Conservation (phyloP, 768 basidiomycete genomes). For the Tulasnella calospora region DNA sequence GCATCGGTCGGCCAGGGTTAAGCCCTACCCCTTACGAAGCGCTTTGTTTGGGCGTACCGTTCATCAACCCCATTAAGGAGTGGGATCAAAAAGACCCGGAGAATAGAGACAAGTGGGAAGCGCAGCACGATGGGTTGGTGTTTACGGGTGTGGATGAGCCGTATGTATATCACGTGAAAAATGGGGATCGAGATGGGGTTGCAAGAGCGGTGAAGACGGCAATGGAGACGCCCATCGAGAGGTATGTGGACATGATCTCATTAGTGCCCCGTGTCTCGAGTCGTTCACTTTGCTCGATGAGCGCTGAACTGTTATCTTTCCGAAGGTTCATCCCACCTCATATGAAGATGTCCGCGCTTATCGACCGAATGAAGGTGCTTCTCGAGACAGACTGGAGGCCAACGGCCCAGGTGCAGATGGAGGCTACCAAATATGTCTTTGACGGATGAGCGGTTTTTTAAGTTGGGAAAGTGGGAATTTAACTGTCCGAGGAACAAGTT, state of each 20-base stretch:
- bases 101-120: slow-evolving; percentile 31
- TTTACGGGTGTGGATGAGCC: slow-evolving; percentile 29
- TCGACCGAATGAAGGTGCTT: neutral
- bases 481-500: neutral
- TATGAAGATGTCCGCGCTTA: slow-evolving; percentile 12
- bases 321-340: slow-evolving; percentile 3
- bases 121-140: slow-evolving; percentile 32
- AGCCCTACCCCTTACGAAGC: slow-evolving; percentile 29
- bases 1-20: slow-evolving; percentile 25
- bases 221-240: slow-evolving; percentile 27
- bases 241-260: neutral
- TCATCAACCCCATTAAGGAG: slow-evolving; percentile 34
- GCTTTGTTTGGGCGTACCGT: slow-evolving; percentile 32
- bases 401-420: neutral
- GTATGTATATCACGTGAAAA: slow-evolving; percentile 33
- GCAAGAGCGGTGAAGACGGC: slow-evolving; percentile 28
- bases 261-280: neutral
- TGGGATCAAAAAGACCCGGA: slow-evolving; percentile 32
- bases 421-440: neutral
- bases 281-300: neutral
- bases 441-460: neutral
- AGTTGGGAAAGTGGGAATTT: neutral
- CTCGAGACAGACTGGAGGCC: slow-evolving; percentile 13
- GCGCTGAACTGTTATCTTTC: neutral
- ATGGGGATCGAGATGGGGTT: slow-evolving; percentile 29